Evolutionary conservation across 2,329 filamentous ascomycete genomes (phyloP).

Genomic region (Diplodia corticola): DNA sequence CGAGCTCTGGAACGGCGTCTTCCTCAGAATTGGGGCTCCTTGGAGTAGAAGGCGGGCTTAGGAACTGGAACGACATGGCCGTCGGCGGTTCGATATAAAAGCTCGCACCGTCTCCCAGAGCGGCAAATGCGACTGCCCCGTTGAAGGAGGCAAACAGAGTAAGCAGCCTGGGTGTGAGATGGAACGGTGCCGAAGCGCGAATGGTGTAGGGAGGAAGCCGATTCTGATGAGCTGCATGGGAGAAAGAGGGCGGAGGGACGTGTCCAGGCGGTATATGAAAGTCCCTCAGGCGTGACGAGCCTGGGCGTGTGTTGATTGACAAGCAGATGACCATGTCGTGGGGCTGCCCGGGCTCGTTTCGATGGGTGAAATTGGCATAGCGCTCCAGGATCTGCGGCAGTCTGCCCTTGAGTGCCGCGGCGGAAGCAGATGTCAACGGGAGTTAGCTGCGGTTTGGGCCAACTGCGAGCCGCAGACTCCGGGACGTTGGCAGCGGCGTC

Average conservation of each 20-base stretch:
- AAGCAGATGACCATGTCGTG: slow-evolving; percentile 18
- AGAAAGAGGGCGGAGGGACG: slow-evolving; percentile 10
- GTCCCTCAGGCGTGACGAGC: background rate
- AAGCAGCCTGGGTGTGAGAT: background rate
- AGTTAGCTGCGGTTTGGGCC: slow-evolving; percentile 6
- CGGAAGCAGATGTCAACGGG: slow-evolving; percentile 8
- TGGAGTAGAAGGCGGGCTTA: slow-evolving; percentile 14
- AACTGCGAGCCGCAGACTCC: slow-evolving; percentile 11
- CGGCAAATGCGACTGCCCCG: background rate
- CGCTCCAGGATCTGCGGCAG: slow-evolving; percentile 17
- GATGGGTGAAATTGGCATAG: slow-evolving; percentile 17
- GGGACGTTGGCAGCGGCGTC: slow-evolving; percentile 6
- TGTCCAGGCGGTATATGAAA: slow-evolving; percentile 3
- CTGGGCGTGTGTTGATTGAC: slow-evolving; percentile 14
- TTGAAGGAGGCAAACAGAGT: background rate
- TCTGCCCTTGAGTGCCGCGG: background rate
- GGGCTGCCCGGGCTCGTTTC: slow-evolving; percentile 14
- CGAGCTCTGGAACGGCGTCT: background rate
- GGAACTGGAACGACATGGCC: slow-evolving; percentile 13
- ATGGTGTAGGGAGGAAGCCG: background rate
- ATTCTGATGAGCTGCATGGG: slow-evolving; percentile 15
- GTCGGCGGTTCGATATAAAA: slow-evolving; percentile 7
- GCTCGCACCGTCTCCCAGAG: background rate
- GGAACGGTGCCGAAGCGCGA: background rate
- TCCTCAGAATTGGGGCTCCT: background rate